Evolutionary conservation across 768 basidiomycete species (phyloP).

Genomic region (Cystofilobasidium bisporidii): DNA sequence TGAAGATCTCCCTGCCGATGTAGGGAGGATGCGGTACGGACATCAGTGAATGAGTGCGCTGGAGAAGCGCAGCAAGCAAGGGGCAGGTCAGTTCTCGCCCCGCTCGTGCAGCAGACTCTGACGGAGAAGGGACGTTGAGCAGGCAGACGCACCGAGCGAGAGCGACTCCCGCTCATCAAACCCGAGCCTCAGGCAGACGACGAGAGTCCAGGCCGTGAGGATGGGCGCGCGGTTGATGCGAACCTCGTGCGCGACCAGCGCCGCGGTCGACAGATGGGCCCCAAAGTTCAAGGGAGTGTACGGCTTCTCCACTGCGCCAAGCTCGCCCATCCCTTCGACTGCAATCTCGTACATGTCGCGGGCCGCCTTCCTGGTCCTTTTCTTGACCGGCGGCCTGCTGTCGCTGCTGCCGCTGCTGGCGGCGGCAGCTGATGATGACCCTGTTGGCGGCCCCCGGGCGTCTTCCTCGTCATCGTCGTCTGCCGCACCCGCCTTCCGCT

Average conservation of each 20-base stretch:
- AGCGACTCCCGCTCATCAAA: conserved; percentile 83
- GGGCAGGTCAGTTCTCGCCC: neutral
- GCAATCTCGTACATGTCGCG: conserved; percentile 14
- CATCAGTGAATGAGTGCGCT: conserved; percentile 18
- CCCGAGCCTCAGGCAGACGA: conserved; percentile 75
- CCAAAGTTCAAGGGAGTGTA: conserved; percentile 3
- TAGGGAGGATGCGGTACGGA: neutral
- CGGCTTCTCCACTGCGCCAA: neutral
- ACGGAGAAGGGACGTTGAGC: neutral
- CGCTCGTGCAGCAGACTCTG: too few species aligned
- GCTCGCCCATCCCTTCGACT: neutral
- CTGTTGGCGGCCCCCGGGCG: neutral
- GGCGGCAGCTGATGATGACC: neutral
- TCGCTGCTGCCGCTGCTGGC: neutral
- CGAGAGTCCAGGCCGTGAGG: conserved; percentile 85
- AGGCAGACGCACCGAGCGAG: conserved; percentile 67
- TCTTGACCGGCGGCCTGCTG: conserved; percentile 3
- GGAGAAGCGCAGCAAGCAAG: neutral
- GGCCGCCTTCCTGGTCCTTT: neutral
- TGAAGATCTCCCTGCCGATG: too few species aligned
- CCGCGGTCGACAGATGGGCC: neutral
- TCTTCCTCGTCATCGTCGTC: too few species aligned
- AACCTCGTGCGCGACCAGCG: conserved; percentile 32
- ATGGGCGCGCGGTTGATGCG: conserved; percentile 85
- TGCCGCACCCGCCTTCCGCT: neutral